Evolutionary conservation across 345 rosid species (phyloP).

Genomic region (Acer campestre): DNA sequence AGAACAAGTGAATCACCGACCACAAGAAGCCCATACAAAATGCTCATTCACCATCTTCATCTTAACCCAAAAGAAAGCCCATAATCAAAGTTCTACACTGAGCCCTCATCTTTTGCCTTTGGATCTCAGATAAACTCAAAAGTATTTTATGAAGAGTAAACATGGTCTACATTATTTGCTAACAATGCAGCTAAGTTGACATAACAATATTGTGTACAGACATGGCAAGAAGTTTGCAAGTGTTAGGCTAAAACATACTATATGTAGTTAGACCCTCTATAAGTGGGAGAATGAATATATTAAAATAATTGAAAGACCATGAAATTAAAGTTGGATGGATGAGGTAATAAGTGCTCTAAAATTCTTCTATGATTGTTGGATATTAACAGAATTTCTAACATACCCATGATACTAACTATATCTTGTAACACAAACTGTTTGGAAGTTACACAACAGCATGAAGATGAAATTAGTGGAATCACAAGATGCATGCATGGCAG

Average conservation of each 20-base stretch:
- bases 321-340: neutral
- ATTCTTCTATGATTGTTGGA: neutral
- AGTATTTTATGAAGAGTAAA: neutral
- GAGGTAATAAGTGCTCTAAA: neutral
- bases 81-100: neutral
- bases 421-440: neutral
- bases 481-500: neutral
- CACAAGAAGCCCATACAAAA: neutral
- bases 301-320: neutral
- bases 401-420: neutral
- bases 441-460: neutral
- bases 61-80: neutral
- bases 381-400: neutral
- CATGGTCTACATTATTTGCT: neutral
- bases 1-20: too few species aligned
- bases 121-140: neutral
- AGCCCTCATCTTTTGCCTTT: neutral
- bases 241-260: neutral
- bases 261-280: neutral
- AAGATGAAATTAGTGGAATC: neutral
- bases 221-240: too few species aligned
- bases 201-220: neutral
- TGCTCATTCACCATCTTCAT: neutral
- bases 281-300: neutral
- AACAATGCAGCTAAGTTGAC: neutral